Evolutionary conservation across 495 filamentous ascomycete genomes (phyloP), one percentile per base, ranked within the genome.

Genomic region (Aspergillus leporis): DNA sequence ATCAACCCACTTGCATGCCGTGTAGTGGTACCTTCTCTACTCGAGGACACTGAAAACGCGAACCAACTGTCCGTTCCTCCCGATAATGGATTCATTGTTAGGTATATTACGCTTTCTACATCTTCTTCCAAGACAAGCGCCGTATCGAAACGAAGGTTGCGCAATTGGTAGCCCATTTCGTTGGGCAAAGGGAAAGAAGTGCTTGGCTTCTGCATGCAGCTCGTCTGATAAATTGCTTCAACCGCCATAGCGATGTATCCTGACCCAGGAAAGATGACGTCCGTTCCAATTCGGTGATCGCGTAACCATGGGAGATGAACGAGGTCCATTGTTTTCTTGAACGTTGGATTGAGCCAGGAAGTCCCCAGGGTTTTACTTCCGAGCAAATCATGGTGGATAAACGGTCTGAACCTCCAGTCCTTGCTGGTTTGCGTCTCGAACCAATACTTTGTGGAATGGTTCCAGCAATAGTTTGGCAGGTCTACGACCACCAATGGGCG

Each of bases 241-340:
- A 75, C 59, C 0, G 71, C 76, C 79, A 84, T 82, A 19, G 71
- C 68, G 23, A 83, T 51, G 56, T 73, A 83, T 0, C 71, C 78
- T 0, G 80, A 66, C 3, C 51, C 69, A 0, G 82, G 82, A 60
- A 82, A 83, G 1, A 82, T 64, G 10, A 74, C 59, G 18, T 76
- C 66, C 1, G 55, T 62, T 13, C 69, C 66, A 3, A 83, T 63
- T 6, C 48, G 34, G 58, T 86, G 82, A 51, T 83, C 79, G 7
- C 62, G 52, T 10, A 83, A 54, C 83, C 83, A 86, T 0, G 80
- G 79, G 1, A 75, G 63, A 14, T 78, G 69, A 22, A 62, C 60
- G 0, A 75, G 59, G 10, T 70, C 70, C 4, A 82, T 41, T 14
- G 75, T 62, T 13, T 61, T 76, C 40, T 78, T 70, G 80, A 46